Evolutionary conservation across 352 stramenopile species (phyloP).

Genomic region (Pythium pyrilobum): DNA sequence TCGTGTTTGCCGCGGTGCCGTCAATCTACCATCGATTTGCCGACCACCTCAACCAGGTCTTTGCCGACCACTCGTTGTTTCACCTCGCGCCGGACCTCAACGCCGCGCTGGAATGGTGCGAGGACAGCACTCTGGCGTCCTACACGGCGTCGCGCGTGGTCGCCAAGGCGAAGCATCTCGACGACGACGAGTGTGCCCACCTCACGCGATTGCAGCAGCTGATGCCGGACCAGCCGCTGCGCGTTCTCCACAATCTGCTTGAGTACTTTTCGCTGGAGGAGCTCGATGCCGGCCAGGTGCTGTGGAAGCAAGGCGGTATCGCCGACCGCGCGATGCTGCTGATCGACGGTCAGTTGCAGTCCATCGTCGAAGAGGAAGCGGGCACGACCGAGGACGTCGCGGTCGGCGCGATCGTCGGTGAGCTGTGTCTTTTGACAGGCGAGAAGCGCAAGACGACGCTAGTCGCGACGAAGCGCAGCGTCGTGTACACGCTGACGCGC

Average conservation of each 20-base stretch:
- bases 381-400: conserved; percentile 70
- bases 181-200: conserved; percentile 52
- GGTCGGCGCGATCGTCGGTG: conserved; percentile 64
- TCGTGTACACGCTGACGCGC: conserved; percentile 63
- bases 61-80: conserved; percentile 42
- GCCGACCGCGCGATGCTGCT: conserved; percentile 55
- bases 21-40: conserved; percentile 57
- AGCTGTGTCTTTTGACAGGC: conserved; percentile 72
- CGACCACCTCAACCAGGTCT: conserved; percentile 46
- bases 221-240: conserved; percentile 61
- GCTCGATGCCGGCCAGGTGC: conserved; percentile 45
- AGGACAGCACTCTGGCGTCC: conserved; percentile 52
- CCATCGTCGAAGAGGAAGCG: conserved; percentile 74
- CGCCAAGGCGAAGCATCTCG: conserved; percentile 16
- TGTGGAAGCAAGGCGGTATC: conserved; percentile 66
- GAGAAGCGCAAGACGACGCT: conserved; percentile 82
- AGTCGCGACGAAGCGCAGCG: conserved; percentile 44
- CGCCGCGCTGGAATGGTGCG: conserved; percentile 60
- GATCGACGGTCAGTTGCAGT: conserved; percentile 54
- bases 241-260: conserved; percentile 56
- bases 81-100: conserved; percentile 64
- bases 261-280: conserved; percentile 69
- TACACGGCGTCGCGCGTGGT: conserved; percentile 17
- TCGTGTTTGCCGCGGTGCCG: conserved; percentile 69
- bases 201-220: conserved; percentile 52